These are phyloP conservation scores for Botrytis byssoidea DNA, from an alignment of 2,329 filamentous ascomycete genomes.

Conservation along the genomic window DNA sequence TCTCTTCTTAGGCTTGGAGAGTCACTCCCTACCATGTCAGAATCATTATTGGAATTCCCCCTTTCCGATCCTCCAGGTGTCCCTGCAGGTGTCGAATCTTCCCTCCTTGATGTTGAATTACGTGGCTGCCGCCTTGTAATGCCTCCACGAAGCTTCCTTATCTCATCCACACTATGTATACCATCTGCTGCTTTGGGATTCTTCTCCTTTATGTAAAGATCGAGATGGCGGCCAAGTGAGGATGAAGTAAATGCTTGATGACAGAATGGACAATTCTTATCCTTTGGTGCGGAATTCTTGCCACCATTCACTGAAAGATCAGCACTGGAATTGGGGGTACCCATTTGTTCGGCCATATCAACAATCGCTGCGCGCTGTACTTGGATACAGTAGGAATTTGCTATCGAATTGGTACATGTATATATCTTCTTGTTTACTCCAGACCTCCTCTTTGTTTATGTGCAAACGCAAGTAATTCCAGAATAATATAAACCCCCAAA, in stretches of 20 bases:
- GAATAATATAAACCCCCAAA: slow-evolving; percentile 6
- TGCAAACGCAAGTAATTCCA: slow-evolving; percentile 1
- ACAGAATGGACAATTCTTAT: slow-evolving; percentile 87
- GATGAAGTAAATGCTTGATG: slow-evolving; percentile 89
- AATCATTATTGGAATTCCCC: slow-evolving; percentile 39
- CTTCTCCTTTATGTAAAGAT: slow-evolving; percentile 90
- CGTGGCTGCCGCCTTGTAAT: slow-evolving; percentile 86
- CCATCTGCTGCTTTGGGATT: slow-evolving; percentile 87
- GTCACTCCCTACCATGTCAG: slow-evolving; percentile 38
- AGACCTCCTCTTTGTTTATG: slow-evolving; percentile 10
- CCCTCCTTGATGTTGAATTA: slow-evolving; percentile 53
- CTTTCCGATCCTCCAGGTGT: slow-evolving; percentile 47
- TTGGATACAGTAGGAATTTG: slow-evolving; percentile 7
- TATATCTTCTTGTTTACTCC: not conserved
- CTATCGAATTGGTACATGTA: slow-evolving; percentile 1
- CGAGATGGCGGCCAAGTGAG: slow-evolving; percentile 87
- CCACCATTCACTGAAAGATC: slow-evolving; percentile 38
- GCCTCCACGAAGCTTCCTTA: slow-evolving; percentile 74
- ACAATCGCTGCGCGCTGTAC: slow-evolving; percentile 6
- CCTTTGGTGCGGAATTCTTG: slow-evolving; percentile 54
- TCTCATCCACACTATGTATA: slow-evolving; percentile 86
- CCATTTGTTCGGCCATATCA: slow-evolving; percentile 39
- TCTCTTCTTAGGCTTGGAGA: slow-evolving; percentile 41
- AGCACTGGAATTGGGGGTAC: slow-evolving; percentile 38
- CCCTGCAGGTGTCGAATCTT: slow-evolving; percentile 58